Percentiles rank a stretch among this genome's conserved stretches.
Conservation (phyloP, 2,329 filamentous ascomycete genomes). For the Magnaporthiopsis rhizophila region DNA sequence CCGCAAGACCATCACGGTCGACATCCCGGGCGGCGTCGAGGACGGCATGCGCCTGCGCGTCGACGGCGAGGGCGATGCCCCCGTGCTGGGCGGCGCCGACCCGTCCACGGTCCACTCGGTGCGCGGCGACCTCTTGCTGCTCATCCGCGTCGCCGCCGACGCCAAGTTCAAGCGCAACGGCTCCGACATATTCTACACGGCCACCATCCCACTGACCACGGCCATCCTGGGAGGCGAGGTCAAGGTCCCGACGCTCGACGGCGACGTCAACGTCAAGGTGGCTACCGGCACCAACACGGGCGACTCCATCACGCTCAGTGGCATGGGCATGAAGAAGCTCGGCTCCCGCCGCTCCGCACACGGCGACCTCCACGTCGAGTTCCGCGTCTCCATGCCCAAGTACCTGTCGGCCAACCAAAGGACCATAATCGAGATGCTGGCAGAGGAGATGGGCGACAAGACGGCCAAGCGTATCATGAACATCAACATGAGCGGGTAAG, state of each 20-base stretch:
- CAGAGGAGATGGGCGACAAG: slow-evolving; percentile 92
- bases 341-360: slow-evolving; percentile 55
- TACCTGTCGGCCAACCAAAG: slow-evolving; percentile 87
- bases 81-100: slow-evolving; percentile 62
- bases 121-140: slow-evolving; percentile 84
- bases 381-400: slow-evolving; percentile 92
- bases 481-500: slow-evolving; percentile 49
- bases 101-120: slow-evolving; percentile 56
- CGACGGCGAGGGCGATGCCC: slow-evolving; percentile 78
- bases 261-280: slow-evolving; percentile 83
- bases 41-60: slow-evolving; percentile 91
- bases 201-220: slow-evolving; percentile 84
- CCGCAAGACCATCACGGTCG: slow-evolving; percentile 73
- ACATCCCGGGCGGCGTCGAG: slow-evolving; percentile 92
- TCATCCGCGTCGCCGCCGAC: slow-evolving; percentile 83
- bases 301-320: slow-evolving; percentile 79
- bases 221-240: slow-evolving; percentile 88
- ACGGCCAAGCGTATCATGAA: slow-evolving; percentile 91
- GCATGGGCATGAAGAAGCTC: slow-evolving; percentile 91
- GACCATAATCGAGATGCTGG: slow-evolving; percentile 89
- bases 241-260: slow-evolving; percentile 81
- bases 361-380: slow-evolving; percentile 88
- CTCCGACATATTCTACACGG: slow-evolving; percentile 87
- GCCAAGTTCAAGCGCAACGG: slow-evolving; percentile 82
- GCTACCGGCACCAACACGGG: slow-evolving; percentile 87